phyloP scores from a whole-genome alignment of 257 asterid genomes.

The Solanum tacnaense region DNA sequence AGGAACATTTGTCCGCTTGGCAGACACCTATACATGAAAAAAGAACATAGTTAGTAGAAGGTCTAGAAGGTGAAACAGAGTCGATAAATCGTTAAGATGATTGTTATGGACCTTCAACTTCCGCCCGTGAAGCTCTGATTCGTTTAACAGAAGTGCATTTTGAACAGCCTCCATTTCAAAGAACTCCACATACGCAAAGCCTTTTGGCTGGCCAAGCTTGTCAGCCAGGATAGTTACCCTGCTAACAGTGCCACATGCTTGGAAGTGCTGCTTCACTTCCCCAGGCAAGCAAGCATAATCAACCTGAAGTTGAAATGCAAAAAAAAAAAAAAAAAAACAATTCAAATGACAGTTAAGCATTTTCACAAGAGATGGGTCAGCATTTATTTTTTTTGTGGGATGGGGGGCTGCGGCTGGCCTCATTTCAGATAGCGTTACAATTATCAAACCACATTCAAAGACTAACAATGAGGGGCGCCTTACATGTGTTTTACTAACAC shows the following conservation, averaged over 20 bases:
- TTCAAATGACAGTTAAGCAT: not conserved
- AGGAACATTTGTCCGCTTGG: constrained; percentile 52
- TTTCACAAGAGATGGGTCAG: not conserved
- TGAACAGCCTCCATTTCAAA: constrained; percentile 37
- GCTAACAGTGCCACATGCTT: constrained; percentile 40
- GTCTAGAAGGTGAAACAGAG: not conserved
- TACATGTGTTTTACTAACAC: not conserved
- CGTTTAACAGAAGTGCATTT: constrained; percentile 29
- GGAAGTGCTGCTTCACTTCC: constrained; percentile 49
- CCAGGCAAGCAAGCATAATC: constrained; percentile 42
- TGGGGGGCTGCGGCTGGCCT: not conserved
- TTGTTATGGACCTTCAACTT: constrained; percentile 27
- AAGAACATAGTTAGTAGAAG: not conserved
- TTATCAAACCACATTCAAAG: not conserved
- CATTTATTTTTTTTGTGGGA: not conserved
- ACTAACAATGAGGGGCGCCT: not conserved
- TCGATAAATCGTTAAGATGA: not conserved
- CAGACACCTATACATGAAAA: constrained; percentile 28
- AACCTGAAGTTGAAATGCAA: constrained; percentile 21
- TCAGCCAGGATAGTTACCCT: constrained; percentile 41
- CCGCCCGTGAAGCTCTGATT: constrained; percentile 46
- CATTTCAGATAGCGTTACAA: not conserved
- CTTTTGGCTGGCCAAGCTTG: constrained; percentile 40
- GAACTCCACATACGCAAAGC: constrained; percentile 48
- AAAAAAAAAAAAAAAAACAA: not conserved